Evolutionary conservation across 2,329 filamentous ascomycete genomes (phyloP).

Genomic region (Pseudodiploospora longispora): DNA sequence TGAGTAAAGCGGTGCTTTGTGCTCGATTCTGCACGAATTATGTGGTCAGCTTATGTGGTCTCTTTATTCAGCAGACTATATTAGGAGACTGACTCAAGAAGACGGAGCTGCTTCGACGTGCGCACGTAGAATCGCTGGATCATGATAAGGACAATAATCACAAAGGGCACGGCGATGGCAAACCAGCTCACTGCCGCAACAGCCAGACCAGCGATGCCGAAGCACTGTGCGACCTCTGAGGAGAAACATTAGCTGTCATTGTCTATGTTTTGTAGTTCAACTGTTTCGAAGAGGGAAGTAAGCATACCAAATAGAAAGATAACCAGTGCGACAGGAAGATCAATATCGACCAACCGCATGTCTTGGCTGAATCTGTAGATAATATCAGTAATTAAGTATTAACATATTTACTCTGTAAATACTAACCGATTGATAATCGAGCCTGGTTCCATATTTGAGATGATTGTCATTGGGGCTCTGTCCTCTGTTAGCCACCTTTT

Average conservation of each 20-base stretch:
- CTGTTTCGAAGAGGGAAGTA: no score
- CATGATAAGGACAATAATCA: conserved; percentile 31
- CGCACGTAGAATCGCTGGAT: conserved; percentile 46
- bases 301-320: conserved; percentile 19
- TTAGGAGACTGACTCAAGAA: conserved; percentile 32
- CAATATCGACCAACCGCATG: conserved; percentile 30
- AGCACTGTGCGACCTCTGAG: conserved; percentile 23
- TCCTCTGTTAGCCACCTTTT: not conserved
- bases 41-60: no score
- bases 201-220: conserved; percentile 37
- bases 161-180: conserved; percentile 36
- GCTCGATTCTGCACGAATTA: conserved; percentile 17
- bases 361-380: conserved; percentile 32
- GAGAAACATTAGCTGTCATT: not conserved
- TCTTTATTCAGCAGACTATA: not conserved
- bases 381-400: not conserved
- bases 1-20: conserved; percentile 24
- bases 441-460: conserved; percentile 19
- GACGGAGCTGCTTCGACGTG: conserved; percentile 46
- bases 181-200: conserved; percentile 35
- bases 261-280: conserved; percentile 1
- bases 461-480: conserved; percentile 19
- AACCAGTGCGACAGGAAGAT: conserved; percentile 22
- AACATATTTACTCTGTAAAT: not conserved
- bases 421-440: conserved; percentile 20